Evolutionary conservation across 164 flowering plant genomes (phyloP).

Genomic region (Vitis rotundifolia): DNA sequence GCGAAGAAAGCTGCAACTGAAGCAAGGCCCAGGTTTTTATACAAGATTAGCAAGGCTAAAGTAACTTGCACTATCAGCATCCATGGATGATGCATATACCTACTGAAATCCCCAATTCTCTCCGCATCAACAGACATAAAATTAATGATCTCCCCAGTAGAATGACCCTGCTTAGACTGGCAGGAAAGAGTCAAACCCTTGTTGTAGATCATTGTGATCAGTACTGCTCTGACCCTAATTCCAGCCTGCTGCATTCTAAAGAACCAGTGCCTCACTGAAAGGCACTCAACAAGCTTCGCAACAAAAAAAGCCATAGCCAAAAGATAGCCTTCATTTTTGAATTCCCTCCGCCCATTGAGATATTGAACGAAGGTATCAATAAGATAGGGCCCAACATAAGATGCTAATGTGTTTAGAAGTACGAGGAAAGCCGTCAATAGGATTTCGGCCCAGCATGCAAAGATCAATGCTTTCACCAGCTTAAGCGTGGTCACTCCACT

Average conservation of each 20-base stretch:
- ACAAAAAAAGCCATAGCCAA: constrained; percentile 51
- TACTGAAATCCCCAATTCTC: constrained; percentile 56
- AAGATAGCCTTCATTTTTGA: constrained; percentile 48
- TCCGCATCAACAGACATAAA: constrained; percentile 77
- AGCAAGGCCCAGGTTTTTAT: constrained; percentile 68
- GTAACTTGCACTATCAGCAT: constrained; percentile 52
- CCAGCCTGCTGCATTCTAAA: constrained; percentile 59
- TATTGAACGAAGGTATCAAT: constrained; percentile 68
- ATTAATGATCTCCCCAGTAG: constrained; percentile 75
- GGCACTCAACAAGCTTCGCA: constrained; percentile 68
- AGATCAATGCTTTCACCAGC: constrained; percentile 52
- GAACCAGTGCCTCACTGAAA: constrained; percentile 59
- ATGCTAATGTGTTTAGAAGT: constrained; percentile 38
- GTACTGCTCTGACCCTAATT: constrained; percentile 41
- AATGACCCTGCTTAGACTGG: constrained; percentile 57
- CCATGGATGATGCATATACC: constrained; percentile 77
- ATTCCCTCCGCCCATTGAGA: constrained; percentile 45
- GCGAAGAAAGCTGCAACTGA: constrained; percentile 54
- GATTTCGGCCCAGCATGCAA: constrained; percentile 43
- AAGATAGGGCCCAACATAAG: constrained; percentile 78
- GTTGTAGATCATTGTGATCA: constrained; percentile 50
- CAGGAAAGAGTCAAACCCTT: constrained; percentile 68
- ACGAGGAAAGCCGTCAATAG: constrained; percentile 39
- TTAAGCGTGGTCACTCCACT: constrained; percentile 36
- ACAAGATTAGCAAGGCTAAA: constrained; percentile 60